These are phyloP conservation scores for Coprinopsis cinerea DNA, from an alignment of 768 basidiomycete genomes.

Conservation along the genomic window DNA sequence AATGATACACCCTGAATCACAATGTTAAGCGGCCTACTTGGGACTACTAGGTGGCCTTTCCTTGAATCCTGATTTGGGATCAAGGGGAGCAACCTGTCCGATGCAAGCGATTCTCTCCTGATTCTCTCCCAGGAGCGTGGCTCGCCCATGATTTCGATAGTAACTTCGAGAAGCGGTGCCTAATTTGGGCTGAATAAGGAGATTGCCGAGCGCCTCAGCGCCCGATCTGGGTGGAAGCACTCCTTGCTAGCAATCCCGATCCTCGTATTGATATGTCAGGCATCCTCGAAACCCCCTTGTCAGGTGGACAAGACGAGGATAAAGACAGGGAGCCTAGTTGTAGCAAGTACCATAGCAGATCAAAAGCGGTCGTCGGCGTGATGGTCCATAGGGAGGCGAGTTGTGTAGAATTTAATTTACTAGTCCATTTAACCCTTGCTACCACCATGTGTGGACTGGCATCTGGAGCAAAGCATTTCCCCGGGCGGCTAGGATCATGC, in stretches of 20 bases:
- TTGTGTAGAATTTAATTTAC: no score
- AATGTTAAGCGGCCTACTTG: no score
- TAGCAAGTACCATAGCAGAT: no score
- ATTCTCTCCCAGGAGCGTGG: slow-evolving; percentile 31
- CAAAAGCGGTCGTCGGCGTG: no score
- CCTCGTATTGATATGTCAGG: neutral
- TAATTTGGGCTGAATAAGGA: slow-evolving; percentile 23
- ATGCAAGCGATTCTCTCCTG: slow-evolving; percentile 45
- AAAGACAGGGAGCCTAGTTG: no score
- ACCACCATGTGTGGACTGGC: neutral
- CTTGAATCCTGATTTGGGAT: no score
- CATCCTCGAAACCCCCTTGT: neutral
- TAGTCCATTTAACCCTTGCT: no score
- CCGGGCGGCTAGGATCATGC: slow-evolving; percentile 1
- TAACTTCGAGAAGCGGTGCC: slow-evolving; percentile 26
- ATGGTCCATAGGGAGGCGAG: no score
- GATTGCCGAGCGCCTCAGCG: slow-evolving; percentile 28
- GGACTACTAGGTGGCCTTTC: no score
- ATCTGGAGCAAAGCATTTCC: neutral
- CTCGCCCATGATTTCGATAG: slow-evolving; percentile 32
- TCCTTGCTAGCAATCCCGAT: slow-evolving; percentile 4
- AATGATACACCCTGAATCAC: no score
- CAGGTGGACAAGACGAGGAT: no score
- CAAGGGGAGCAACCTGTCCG: slow-evolving; percentile 30
- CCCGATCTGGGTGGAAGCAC: slow-evolving; percentile 12